These are phyloP conservation scores for Edhazardia aedis DNA, from an alignment of 371 early-diverging fungal species.

Conservation along the genomic window DNA sequence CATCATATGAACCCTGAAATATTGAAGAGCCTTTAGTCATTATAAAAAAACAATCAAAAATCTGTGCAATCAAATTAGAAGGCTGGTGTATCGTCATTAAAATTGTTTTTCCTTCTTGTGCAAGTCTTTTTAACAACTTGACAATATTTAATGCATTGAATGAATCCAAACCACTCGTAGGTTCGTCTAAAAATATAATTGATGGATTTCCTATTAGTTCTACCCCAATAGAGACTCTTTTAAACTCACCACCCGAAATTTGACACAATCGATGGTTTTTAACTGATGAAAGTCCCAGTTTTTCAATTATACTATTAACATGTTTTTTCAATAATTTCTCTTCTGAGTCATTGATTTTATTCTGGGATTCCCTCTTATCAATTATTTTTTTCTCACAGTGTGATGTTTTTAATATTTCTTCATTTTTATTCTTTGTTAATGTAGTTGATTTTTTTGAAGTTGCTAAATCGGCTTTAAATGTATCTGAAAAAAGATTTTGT, in stretches of 20 bases:
- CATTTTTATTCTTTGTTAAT: conserved; percentile 5
- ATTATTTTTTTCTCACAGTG: too few relatives aligned
- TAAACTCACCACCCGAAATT: conserved; percentile 45
- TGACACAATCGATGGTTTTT: conserved; percentile 9
- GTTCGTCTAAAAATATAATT: conserved; percentile 55
- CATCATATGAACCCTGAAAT: conserved; percentile 41
- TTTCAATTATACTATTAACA: conserved; percentile 35
- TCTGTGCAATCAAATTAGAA: conserved; percentile 17
- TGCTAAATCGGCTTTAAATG: too few relatives aligned
- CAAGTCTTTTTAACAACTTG: conserved; percentile 52
- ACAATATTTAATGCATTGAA: conserved; percentile 60
- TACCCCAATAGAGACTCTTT: conserved; percentile 39
- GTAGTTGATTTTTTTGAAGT: too few relatives aligned
- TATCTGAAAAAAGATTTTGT: too few relatives aligned
- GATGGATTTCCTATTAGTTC: conserved; percentile 40
- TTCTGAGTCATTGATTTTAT: too few relatives aligned
- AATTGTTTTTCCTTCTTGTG: conserved; percentile 50
- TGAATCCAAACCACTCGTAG: conserved; percentile 66
- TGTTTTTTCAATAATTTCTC: conserved; percentile 24
- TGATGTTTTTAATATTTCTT: too few relatives aligned
- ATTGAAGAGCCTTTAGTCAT: conserved; percentile 24
- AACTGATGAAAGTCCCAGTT: conserved; percentile 11
- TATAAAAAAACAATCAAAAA: conserved; percentile 26
- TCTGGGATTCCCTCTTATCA: too few relatives aligned
- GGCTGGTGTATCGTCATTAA: conserved; percentile 37